These are phyloP conservation scores for Raphanus raphanistrum DNA, from an alignment of 345 rosid species.

Conservation along the genomic window DNA sequence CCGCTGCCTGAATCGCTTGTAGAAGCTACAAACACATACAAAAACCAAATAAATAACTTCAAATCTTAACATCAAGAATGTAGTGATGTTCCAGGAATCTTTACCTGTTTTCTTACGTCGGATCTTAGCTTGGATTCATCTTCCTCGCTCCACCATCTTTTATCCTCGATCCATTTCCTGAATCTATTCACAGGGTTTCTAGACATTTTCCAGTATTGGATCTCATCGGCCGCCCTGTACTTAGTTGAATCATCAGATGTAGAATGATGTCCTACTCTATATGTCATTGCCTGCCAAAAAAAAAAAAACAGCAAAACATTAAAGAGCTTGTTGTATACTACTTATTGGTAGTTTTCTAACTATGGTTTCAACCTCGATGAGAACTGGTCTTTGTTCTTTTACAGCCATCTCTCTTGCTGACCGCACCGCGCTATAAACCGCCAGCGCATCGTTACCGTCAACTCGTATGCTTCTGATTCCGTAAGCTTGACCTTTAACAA, in stretches of 20 bases:
- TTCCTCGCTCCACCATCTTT: constrained; percentile 75
- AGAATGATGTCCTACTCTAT: constrained; percentile 83
- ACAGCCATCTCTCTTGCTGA: constrained; percentile 69
- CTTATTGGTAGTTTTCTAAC: neutral
- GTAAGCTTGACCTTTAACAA: constrained; percentile 71
- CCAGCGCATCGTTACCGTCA: constrained; percentile 81
- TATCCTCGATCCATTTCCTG: constrained; percentile 61
- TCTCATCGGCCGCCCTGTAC: constrained; percentile 58
- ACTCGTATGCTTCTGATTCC: constrained; percentile 82
- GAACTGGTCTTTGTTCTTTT: constrained; percentile 57
- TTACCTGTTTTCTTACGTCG: constrained; percentile 55
- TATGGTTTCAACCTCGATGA: constrained; percentile 56
- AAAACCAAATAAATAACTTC: neutral
- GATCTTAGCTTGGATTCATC: constrained; percentile 59
- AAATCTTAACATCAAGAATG: neutral
- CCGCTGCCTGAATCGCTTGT: constrained; percentile 68
- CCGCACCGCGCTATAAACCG: constrained; percentile 60
- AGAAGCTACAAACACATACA: constrained; percentile 45
- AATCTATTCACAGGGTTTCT: constrained; percentile 70
- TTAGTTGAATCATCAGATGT: constrained; percentile 90
- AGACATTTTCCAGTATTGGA: constrained; percentile 63
- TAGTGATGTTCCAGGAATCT: neutral
- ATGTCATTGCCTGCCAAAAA: constrained; percentile 52
- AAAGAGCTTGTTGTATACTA: neutral
- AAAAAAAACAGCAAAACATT: neutral